Conservation (phyloP, 202 grass and related monocot species). For the Sporobolus alterniflorus region DNA sequence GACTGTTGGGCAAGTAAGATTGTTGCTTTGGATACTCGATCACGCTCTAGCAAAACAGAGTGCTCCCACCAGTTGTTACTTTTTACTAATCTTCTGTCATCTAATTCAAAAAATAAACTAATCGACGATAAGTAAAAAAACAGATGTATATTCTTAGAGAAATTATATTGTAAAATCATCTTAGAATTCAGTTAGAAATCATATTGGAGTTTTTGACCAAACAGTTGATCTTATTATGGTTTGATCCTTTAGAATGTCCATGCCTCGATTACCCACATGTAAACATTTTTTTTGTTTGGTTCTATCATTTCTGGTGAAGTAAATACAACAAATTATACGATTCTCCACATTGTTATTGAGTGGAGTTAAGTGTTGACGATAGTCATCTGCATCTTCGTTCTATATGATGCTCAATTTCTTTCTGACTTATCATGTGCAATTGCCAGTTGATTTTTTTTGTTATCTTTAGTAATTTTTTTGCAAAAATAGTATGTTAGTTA, state of each 20-base stretch:
- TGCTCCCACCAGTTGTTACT: too few relatives aligned
- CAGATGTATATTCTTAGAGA: neutral
- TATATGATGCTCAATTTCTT: neutral
- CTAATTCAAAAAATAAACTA: too few relatives aligned
- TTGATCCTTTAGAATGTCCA: neutral
- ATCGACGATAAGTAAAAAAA: too few relatives aligned
- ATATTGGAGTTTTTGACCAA: neutral
- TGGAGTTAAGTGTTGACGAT: neutral
- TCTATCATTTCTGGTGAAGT: neutral
- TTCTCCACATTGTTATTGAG: too few relatives aligned
- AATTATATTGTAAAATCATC: neutral
- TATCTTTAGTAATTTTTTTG: neutral
- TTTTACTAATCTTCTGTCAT: too few relatives aligned
- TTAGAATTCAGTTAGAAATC: too few relatives aligned
- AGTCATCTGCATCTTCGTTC: neutral
- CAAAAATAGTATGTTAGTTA: too few relatives aligned
- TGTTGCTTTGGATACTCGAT: constrained; percentile 1
- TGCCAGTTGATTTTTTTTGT: neutral
- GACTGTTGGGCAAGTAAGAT: neutral
- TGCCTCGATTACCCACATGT: neutral
- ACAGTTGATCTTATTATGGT: neutral
- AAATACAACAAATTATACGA: too few relatives aligned
- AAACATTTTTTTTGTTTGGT: neutral
- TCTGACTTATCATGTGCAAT: neutral
- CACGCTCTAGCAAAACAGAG: neutral